Conservation (phyloP, 2,329 filamentous ascomycete species). For the Trichophyton schoenleinii region DNA sequence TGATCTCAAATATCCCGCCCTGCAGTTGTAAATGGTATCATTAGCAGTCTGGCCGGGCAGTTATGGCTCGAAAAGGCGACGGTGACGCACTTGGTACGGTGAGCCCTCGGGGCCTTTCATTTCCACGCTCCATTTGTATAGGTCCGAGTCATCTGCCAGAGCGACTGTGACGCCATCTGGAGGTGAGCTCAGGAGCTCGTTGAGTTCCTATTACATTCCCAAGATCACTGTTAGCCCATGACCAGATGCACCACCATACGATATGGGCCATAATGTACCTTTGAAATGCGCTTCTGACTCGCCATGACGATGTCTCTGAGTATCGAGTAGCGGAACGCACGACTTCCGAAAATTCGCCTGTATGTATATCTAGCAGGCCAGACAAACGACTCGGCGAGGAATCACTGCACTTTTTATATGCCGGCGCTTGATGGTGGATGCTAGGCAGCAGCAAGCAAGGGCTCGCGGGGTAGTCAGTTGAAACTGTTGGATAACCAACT, state of each 20-base stretch:
- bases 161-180: constrained; percentile 45
- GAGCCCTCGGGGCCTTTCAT: constrained; percentile 55
- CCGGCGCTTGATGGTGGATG: background rate
- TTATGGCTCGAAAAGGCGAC: background rate
- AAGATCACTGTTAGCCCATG: background rate
- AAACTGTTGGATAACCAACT: too few species aligned
- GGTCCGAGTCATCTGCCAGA: constrained; percentile 49
- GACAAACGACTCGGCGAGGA: background rate
- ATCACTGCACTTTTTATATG: background rate
- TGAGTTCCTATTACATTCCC: constrained; percentile 41
- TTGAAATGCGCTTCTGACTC: constrained; percentile 37
- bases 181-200: constrained; percentile 44
- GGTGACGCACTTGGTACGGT: constrained; percentile 47
- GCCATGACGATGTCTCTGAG: constrained; percentile 21
- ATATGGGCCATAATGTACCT: constrained; percentile 15
- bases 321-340: background rate
- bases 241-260: too few species aligned
- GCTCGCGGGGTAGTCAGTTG: background rate
- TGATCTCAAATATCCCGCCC: constrained; percentile 62
- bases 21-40: constrained; percentile 19
- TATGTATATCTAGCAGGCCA: background rate
- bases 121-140: constrained; percentile 55
- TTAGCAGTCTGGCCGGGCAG: background rate
- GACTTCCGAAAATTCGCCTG: background rate
- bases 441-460: background rate